Evolutionary conservation across 1,284 basidiomycete genomes (phyloP).

Genomic region (Ceratobasidium sp.): DNA sequence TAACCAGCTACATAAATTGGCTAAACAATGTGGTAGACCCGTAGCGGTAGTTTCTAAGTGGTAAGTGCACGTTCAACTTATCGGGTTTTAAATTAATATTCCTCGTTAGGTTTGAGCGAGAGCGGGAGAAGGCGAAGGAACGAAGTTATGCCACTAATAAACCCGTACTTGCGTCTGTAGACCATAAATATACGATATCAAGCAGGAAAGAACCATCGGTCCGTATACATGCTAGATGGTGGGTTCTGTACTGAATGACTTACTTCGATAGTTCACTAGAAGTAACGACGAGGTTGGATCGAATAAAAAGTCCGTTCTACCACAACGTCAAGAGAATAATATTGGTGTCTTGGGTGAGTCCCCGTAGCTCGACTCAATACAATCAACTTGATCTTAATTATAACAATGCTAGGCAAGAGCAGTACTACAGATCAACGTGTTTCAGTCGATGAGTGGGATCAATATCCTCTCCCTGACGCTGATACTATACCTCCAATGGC

Average conservation of each 20-base stretch:
- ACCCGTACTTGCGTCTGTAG: too few species aligned
- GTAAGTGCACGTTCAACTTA: not conserved
- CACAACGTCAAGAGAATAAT: not conserved
- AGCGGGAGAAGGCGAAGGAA: slow-evolving; percentile 10
- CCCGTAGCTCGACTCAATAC: too few species aligned
- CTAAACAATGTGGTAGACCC: slow-evolving; percentile 11
- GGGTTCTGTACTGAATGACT: too few species aligned
- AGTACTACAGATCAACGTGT: not conserved
- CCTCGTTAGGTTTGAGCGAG: slow-evolving; percentile 20
- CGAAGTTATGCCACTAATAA: not conserved
- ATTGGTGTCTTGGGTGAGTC: not conserved
- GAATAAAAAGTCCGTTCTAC: not conserved
- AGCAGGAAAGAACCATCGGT: too few species aligned
- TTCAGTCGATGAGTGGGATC: not conserved
- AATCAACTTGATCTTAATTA: too few species aligned
- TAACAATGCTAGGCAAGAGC: not conserved
- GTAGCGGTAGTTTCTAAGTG: slow-evolving; percentile 13
- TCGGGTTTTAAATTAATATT: not conserved
- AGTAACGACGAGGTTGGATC: too few species aligned
- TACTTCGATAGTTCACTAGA: too few species aligned
- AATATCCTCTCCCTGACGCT: not conserved
- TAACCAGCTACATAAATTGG: not conserved
- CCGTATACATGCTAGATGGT: too few species aligned
- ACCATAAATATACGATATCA: too few species aligned
- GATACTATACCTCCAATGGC: slow-evolving; percentile 11